Base-by-base conservation (phyloP, 1,284 basidiomycete species). In the Austroboletus novae-zelandiae region DNA sequence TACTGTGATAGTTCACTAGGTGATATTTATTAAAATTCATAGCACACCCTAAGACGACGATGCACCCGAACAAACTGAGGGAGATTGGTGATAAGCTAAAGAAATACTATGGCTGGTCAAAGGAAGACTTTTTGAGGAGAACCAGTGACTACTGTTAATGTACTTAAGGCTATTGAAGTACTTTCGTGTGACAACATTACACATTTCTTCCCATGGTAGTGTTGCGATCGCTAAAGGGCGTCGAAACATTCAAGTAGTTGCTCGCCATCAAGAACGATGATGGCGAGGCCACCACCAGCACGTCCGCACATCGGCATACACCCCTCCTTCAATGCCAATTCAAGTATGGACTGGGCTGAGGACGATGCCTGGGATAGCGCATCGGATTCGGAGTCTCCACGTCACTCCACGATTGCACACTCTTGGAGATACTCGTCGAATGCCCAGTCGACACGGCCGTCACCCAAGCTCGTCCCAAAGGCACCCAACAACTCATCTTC, bases 321-420 rank as follows among this genome's bases (percentile, higher is more conserved):
- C 54, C 73, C 83, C 5, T 76, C 80, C 14, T 70, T 59, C 77
- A 78, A 61, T 80, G 78, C 60, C 65, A 73, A 39, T 59, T 69
- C 52, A 71, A 75, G 55, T 61, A 62, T 65, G 52, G 84, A 89
- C 51, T 87, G 88, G 86, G 85, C 73, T 11, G 88, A 91, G 65
- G 91, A 94, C 58, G 91, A 94, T 66, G 91, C 85, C 41, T 94
- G 92, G 91, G 91, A 94, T 73, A 89, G 86, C 59, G 79, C 79
- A 49, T 93, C 91, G 4, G 91, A 94, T 69, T 84, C 85, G 41
- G 91, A 93, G 66, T 82, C 83, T 39, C 78, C 80, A 41, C 67
- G 72, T 56, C 79, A 77, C 48, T 75, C 77, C 9, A 72, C 74
- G 6, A 65, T 77, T 47, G 68, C 74, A 14, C 73, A 72, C 52